A percentile compares a stretch with the other conserved stretches of the same genome.
Conservation (phyloP, 2,329 filamentous ascomycete species). For the Diplocarpon mali region DNA sequence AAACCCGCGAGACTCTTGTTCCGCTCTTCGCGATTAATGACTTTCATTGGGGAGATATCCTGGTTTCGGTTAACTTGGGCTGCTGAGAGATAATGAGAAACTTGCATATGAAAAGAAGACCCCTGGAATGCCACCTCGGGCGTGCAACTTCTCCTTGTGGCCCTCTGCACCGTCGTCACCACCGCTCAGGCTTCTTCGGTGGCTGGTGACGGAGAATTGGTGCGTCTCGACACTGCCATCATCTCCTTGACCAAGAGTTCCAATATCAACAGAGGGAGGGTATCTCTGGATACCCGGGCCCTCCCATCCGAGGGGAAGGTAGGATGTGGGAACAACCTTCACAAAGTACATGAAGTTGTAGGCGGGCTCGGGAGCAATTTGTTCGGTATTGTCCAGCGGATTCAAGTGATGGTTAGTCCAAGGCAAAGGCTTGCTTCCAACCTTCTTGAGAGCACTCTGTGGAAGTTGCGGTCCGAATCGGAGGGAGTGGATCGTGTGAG, state of each 20-base stretch:
- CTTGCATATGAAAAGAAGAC: conserved; percentile 97
- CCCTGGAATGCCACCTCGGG: conserved; percentile 83
- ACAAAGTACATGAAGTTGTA: conserved; percentile 99
- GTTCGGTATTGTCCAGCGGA: conserved; percentile 71
- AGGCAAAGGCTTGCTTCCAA: conserved; percentile 41
- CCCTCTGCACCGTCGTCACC: conserved; percentile 79
- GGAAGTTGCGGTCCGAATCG: conserved; percentile 90
- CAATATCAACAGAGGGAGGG: conserved; percentile 47
- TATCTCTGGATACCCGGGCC: conserved; percentile 30
- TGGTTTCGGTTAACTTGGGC: conserved; percentile 29
- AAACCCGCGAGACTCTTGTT: conserved; percentile 87
- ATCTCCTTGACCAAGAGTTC: conserved; percentile 52
- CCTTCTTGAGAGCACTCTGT: conserved; percentile 52
- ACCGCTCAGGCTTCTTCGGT: conserved; percentile 77
- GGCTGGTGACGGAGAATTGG: conserved; percentile 95
- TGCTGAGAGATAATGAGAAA: conserved; percentile 17
- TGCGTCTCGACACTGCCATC: conserved; percentile 90
- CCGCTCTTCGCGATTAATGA: conserved; percentile 88
- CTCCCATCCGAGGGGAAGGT: conserved; percentile 83
- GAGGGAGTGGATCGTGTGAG: conserved; percentile 77
- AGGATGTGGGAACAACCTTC: conserved; percentile 94
- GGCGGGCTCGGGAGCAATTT: conserved; percentile 68
- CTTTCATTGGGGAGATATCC: conserved; percentile 99
- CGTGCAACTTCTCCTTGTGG: conserved; percentile 85
- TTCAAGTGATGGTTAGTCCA: conserved; percentile 92